phyloP scores from a whole-genome alignment of 2,329 filamentous ascomycete genomes.

The Xylariaceae sp. region DNA sequence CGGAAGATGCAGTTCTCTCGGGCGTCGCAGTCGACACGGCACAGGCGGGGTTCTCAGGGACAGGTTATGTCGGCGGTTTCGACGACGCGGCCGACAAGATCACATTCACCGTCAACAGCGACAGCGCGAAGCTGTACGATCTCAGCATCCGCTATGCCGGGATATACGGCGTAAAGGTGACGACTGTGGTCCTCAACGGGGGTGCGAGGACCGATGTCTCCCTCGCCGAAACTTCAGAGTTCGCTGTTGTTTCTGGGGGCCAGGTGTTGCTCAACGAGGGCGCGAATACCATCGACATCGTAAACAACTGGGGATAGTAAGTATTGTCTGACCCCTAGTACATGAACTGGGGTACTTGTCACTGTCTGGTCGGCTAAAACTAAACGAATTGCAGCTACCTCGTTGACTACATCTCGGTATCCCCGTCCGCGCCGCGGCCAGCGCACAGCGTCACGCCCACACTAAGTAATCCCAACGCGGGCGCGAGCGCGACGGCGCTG shows the following conservation, averaged over 20 bases:
- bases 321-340: background rate
- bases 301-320: constrained; percentile 13
- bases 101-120: constrained; percentile 8
- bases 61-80: constrained; percentile 2
- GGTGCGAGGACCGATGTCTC: constrained; percentile 4
- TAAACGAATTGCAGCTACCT: background rate
- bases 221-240: background rate
- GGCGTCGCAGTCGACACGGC: background rate
- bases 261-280: constrained; percentile 8
- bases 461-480: background rate
- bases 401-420: constrained; percentile 6
- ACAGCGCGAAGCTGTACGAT: constrained; percentile 7
- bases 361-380: background rate
- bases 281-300: constrained; percentile 8
- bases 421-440: constrained; percentile 2
- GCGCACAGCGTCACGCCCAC: too few species aligned
- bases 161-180: constrained; percentile 9
- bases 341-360: too few species aligned
- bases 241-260: background rate
- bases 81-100: constrained; percentile 10
- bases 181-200: constrained; percentile 5
- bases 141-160: constrained; percentile 10
- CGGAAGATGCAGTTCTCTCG: constrained; percentile 2
- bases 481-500: background rate
- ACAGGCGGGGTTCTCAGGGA: constrained; percentile 1